Base-by-base conservation (phyloP, 257 asterid species). In the Fraxinus cuspidata region DNA sequence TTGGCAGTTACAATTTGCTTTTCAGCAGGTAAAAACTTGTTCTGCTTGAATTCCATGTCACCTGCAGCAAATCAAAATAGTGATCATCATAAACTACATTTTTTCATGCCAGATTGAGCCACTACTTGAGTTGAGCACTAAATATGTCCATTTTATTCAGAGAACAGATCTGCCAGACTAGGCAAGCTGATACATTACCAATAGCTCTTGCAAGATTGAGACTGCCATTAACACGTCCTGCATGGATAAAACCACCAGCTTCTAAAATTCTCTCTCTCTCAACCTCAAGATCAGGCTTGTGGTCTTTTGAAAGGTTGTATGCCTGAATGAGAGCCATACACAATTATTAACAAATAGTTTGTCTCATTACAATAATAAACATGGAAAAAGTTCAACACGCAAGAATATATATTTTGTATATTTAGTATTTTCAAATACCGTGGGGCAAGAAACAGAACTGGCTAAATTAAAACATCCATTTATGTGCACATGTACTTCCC, bases 211-310 rank as follows among this genome's bases (percentile, higher is more conserved):
- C 87, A 72, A 92, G 97, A 85, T 94, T 94, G 84, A 94, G 88
- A 83, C 97, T 90, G 63, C 97, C 98, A 67, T 94, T 94, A 80
- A 94, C 96, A 56, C 98, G 97, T 74, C 97, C 98, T 68, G 96
- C 97, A 79, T 92, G 97, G 84, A 94, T 92, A 81, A 94, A 94
- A 66, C 98, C 98, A 75, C 98, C 97, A 78, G 97, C 97, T 86
- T 92, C 92, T 68, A 91, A 42, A 74, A 94, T 94, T 81, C 98
- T 89, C 77, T 92, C 98, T 76, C 89, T 90, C 92, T 94, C 98
- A 40, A 88, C 87, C 87, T 94, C 97, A 74, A 94, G 94, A 13
- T 92, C 97, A 80, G 98, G 98, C 76, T 94, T 94, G 88, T 94
- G 98, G 85, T 94, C 98, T 86, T 94, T 92, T 32, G 99, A 95